Evolutionary conservation across 495 filamentous ascomycete species (phyloP).

Genomic region (Penicillium robsamsonii): DNA sequence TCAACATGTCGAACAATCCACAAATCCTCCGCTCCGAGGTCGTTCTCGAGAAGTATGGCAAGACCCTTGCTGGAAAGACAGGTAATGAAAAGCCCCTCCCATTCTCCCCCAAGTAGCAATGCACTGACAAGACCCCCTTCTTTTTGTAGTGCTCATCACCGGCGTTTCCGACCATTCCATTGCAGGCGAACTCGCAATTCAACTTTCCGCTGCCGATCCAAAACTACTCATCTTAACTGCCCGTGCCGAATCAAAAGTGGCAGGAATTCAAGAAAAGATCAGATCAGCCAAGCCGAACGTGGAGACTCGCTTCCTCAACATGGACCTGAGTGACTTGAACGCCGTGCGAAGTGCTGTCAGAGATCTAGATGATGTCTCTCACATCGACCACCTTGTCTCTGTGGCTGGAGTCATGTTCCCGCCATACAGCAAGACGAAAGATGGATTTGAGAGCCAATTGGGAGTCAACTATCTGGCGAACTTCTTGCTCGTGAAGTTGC

Average conservation of each 20-base stretch:
- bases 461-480: constrained; percentile 26
- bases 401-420: constrained; percentile 22
- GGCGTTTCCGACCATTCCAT: constrained; percentile 23
- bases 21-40: constrained; percentile 23
- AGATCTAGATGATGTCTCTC: constrained; percentile 14
- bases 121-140: not conserved
- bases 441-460: constrained; percentile 23
- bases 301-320: constrained; percentile 17
- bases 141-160: constrained; percentile 19
- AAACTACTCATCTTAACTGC: constrained; percentile 23
- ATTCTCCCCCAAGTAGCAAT: not conserved
- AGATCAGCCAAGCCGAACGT: constrained; percentile 16
- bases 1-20: constrained; percentile 16
- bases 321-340: constrained; percentile 19
- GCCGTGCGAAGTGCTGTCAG: constrained; percentile 11
- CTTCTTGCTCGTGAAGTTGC: constrained; percentile 23
- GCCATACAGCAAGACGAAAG: constrained; percentile 20
- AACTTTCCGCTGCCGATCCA: constrained; percentile 14
- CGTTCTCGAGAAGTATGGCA: constrained; percentile 23
- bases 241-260: constrained; percentile 17
- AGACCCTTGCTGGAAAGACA: constrained; percentile 21
- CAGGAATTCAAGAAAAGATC: constrained; percentile 13
- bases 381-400: constrained; percentile 20
- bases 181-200: constrained; percentile 22
- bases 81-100: not conserved